Evolutionary conservation across 176 grass and related monocot species (phyloP).

Genomic region (Bolboschoenus planiculmis): DNA sequence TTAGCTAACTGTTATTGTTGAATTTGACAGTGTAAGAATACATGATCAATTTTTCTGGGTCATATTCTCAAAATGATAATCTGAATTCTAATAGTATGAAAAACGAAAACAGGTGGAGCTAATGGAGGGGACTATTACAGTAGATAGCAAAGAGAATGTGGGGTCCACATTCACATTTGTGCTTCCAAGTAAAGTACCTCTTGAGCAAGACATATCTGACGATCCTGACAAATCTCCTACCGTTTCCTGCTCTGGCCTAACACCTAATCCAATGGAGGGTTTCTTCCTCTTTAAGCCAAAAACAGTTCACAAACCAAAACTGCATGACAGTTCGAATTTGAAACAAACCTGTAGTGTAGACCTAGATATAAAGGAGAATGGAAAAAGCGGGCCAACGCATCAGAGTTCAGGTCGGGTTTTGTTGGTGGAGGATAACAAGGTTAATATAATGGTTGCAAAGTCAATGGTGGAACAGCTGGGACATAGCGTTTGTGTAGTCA

Average conservation of each 20-base stretch:
- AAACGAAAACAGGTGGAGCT: constrained; percentile 70
- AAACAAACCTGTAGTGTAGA: neutral
- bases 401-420: constrained; percentile 48
- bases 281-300: constrained; percentile 76
- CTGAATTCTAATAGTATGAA: constrained; percentile 10
- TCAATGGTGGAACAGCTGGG: constrained; percentile 82
- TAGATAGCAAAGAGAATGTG: constrained; percentile 62
- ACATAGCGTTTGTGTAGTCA: constrained; percentile 62
- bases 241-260: constrained; percentile 25
- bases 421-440: constrained; percentile 86
- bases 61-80: constrained; percentile 15
- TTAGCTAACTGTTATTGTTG: neutral
- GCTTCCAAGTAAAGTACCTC: constrained; percentile 68
- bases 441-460: constrained; percentile 91
- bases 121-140: constrained; percentile 72
- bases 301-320: neutral
- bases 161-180: constrained; percentile 83
- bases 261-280: constrained; percentile 46
- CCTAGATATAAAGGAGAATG: neutral
- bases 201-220: constrained; percentile 55
- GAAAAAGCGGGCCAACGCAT: neutral
- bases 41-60: neutral
- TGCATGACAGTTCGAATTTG: neutral
- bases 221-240: constrained; percentile 46
- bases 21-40: neutral